Percentiles rank a stretch among this genome's conserved stretches.
phyloP scores from a whole-genome alignment of 768 basidiomycete species.

The Chalciporus chontae region DNA sequence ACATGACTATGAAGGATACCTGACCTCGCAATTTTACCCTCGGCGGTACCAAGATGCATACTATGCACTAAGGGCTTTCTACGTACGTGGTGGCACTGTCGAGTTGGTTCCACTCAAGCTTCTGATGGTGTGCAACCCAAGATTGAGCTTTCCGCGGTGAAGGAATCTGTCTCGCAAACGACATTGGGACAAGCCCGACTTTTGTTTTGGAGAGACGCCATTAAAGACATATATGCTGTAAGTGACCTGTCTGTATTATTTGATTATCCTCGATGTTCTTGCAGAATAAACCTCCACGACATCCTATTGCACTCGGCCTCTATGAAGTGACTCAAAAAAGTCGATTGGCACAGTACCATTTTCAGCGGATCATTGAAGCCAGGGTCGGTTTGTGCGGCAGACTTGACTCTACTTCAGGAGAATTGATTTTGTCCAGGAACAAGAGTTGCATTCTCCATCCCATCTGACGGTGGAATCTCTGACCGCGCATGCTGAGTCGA shows the following conservation, averaged over 20 bases:
- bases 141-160: slow-evolving; percentile 76
- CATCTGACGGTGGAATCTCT: slow-evolving; percentile 68
- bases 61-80: slow-evolving; percentile 79
- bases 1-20: slow-evolving; percentile 79
- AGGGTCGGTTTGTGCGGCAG: slow-evolving; percentile 47
- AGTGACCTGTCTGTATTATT: slow-evolving; percentile 21
- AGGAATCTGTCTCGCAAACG: slow-evolving; percentile 70
- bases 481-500: slow-evolving; percentile 73
- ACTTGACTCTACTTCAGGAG: slow-evolving; percentile 12
- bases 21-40: slow-evolving; percentile 72
- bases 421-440: slow-evolving; percentile 44
- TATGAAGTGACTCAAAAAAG: slow-evolving; percentile 47
- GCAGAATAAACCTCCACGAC: slow-evolving; percentile 72
- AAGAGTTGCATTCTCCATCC: slow-evolving; percentile 60
- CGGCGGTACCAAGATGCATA: slow-evolving; percentile 59
- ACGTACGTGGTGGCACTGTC: slow-evolving; percentile 47
- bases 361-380: slow-evolving; percentile 82
- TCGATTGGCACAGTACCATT: slow-evolving; percentile 66
- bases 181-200: slow-evolving; percentile 80
- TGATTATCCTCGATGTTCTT: slow-evolving; percentile 15
- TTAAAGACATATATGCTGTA: slow-evolving; percentile 66
- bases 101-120: not conserved
- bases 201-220: slow-evolving; percentile 84
- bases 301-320: slow-evolving; percentile 77
- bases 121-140: slow-evolving; percentile 27